Conservation (phyloP, 108 stramenopile genomes). For the Pseudonitzschia delicatissima region DNA sequence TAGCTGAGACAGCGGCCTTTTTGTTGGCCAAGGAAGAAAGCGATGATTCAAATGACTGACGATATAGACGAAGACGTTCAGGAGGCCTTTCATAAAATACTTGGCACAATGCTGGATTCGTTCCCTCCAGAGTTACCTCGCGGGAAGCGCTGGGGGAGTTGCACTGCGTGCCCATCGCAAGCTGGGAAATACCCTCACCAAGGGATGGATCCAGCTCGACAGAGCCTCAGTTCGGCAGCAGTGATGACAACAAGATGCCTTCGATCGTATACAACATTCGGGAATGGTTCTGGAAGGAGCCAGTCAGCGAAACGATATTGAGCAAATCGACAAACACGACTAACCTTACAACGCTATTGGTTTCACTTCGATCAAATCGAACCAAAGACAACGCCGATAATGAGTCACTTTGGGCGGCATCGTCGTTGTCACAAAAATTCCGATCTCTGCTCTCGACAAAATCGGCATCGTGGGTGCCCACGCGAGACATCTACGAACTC, state of each 20-base stretch:
- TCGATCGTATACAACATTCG: constrained; percentile 19
- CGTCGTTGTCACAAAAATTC: constrained; percentile 16
- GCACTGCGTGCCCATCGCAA: not conserved
- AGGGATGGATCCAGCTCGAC: constrained; percentile 24
- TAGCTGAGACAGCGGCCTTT: constrained; percentile 67
- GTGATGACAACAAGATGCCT: constrained; percentile 4
- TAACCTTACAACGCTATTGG: not conserved
- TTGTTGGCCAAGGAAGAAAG: constrained; percentile 42
- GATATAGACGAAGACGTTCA: not conserved
- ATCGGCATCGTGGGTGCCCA: constrained; percentile 23
- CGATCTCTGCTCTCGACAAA: constrained; percentile 19
- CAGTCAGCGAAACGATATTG: constrained; percentile 5
- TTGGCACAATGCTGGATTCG: constrained; percentile 32
- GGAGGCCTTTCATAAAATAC: constrained; percentile 22
- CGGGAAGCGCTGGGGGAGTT: not conserved
- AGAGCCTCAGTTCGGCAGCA: constrained; percentile 10
- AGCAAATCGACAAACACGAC: not conserved
- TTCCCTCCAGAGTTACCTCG: constrained; percentile 15
- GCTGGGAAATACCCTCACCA: constrained; percentile 17
- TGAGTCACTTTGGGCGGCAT: not conserved
- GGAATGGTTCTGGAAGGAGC: constrained; percentile 41
- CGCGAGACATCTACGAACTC: constrained; percentile 27
- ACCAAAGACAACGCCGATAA: not conserved
- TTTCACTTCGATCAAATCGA: not conserved
- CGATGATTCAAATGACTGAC: not conserved